These are phyloP conservation scores for Lecanicillium sp. DNA, from an alignment of 2,329 filamentous ascomycete genomes.

Conservation along the genomic window DNA sequence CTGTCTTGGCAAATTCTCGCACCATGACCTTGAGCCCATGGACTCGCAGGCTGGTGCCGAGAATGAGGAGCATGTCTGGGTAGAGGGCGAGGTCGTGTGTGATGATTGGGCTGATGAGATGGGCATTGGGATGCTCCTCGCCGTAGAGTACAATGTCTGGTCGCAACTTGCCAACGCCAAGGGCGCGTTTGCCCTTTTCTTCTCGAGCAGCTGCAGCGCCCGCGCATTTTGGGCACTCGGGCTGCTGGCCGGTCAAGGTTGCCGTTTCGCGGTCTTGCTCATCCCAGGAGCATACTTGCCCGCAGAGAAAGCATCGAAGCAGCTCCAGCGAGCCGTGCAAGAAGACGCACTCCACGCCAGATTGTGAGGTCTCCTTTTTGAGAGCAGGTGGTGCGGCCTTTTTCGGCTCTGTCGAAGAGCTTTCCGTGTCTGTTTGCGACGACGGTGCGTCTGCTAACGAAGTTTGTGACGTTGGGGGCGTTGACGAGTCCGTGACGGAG, in stretches of 20 bases:
- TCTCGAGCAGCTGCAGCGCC: constrained; percentile 56
- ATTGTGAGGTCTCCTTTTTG: constrained; percentile 25
- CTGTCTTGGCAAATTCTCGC: constrained; percentile 63
- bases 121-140: constrained; percentile 64
- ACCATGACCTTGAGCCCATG: constrained; percentile 67
- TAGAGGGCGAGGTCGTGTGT: constrained; percentile 59
- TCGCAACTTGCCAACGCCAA: constrained; percentile 61
- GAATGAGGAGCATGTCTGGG: constrained; percentile 62
- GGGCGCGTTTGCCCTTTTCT: constrained; percentile 59
- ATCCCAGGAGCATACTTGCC: constrained; percentile 54
- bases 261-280: constrained; percentile 47
- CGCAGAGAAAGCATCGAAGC: constrained; percentile 59
- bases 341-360: constrained; percentile 60
- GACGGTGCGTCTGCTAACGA: constrained; percentile 3
- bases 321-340: constrained; percentile 63
- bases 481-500: constrained; percentile 4
- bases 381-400: constrained; percentile 13
- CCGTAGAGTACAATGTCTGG: constrained; percentile 71
- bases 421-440: constrained; percentile 17
- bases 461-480: constrained; percentile 2
- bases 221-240: constrained; percentile 60
- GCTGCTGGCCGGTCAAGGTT: constrained; percentile 58
- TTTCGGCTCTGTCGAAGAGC: constrained; percentile 16
- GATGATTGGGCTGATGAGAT: constrained; percentile 61
- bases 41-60: constrained; percentile 65